A percentile compares a stretch with the other conserved stretches of the same genome.
Evolutionary conservation across 2,329 filamentous ascomycete genomes (phyloP).

Genomic region (Botryotinia calthae): DNA sequence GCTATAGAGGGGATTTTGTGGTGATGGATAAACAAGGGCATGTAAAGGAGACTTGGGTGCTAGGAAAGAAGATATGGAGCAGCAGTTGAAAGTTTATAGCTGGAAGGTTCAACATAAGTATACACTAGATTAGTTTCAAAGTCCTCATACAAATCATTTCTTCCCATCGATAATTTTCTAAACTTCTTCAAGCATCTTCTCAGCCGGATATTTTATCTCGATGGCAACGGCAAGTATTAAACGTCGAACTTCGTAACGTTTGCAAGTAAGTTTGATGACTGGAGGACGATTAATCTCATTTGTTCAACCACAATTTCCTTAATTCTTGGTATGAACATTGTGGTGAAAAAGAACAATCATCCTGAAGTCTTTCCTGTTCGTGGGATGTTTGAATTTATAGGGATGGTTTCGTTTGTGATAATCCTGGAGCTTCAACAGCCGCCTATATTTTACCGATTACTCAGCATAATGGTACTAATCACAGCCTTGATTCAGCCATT

Average conservation of each 20-base stretch:
- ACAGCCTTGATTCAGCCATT: not conserved
- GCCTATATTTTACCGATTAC: not conserved
- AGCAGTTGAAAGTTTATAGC: not conserved
- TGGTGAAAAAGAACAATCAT: not conserved
- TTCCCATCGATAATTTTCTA: not conserved
- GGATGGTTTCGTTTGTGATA: not conserved
- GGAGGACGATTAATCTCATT: not conserved
- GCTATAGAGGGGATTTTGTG: constrained; percentile 35
- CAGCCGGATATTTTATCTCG: not conserved
- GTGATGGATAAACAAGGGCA: constrained; percentile 29
- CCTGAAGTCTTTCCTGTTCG: not conserved
- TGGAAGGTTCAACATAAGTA: not conserved
- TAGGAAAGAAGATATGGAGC: constrained; percentile 29
- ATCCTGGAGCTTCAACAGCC: not conserved
- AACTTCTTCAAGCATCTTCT: not conserved
- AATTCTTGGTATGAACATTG: not conserved
- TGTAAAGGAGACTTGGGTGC: constrained; percentile 33
- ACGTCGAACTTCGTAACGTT: not conserved
- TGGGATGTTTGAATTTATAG: not conserved
- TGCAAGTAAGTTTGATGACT: not conserved
- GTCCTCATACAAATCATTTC: not conserved
- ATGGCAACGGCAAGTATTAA: not conserved
- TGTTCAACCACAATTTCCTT: fast-evolving
- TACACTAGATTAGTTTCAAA: not conserved
- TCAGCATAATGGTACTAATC: not conserved